Evolutionary conservation across 2,329 filamentous ascomycete genomes (phyloP).

Genomic region (Myriangium duriaei): DNA sequence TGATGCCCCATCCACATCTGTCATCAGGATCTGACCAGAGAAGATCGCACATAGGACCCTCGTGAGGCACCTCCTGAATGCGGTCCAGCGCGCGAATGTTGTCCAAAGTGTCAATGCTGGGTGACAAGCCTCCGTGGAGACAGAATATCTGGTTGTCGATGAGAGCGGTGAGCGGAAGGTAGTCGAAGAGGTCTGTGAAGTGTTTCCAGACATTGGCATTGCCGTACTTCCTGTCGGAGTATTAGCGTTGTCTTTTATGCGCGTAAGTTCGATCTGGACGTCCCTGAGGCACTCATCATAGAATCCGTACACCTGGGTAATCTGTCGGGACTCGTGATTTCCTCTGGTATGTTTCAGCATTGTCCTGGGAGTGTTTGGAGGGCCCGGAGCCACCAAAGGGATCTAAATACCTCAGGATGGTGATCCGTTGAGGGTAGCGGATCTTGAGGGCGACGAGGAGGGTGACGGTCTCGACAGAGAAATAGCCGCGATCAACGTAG

Average conservation of each 20-base stretch:
- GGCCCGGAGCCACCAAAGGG: no score
- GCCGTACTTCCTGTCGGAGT: conserved; percentile 66
- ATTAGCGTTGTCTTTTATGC: no score
- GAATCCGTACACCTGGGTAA: conserved; percentile 68
- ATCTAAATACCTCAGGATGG: conserved; percentile 60
- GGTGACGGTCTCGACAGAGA: conserved; percentile 96
- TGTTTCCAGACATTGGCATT: conserved; percentile 70
- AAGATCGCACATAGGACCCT: conserved; percentile 64
- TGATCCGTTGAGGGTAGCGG: conserved; percentile 64
- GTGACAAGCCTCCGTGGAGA: conserved; percentile 58
- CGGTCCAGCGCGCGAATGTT: conserved; percentile 63
- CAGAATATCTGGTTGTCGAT: conserved; percentile 64
- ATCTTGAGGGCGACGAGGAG: conserved; percentile 95
- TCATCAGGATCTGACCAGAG: conserved; percentile 65
- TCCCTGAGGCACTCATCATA: conserved; percentile 67
- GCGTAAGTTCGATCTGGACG: no score
- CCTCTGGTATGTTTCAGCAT: no score
- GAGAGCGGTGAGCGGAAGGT: conserved; percentile 59
- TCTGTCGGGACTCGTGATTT: conserved; percentile 65
- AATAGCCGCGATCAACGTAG: conserved; percentile 97
- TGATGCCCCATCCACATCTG: conserved; percentile 54
- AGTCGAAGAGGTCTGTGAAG: conserved; percentile 68
- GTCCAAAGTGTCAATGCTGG: conserved; percentile 61
- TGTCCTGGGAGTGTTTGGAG: no score
- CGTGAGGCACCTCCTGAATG: conserved; percentile 65